A percentile compares a stretch with the other conserved stretches of the same genome.
phyloP scores from a whole-genome alignment of 371 early-diverging fungal genomes.

The Zopfochytrium polystomum region DNA sequence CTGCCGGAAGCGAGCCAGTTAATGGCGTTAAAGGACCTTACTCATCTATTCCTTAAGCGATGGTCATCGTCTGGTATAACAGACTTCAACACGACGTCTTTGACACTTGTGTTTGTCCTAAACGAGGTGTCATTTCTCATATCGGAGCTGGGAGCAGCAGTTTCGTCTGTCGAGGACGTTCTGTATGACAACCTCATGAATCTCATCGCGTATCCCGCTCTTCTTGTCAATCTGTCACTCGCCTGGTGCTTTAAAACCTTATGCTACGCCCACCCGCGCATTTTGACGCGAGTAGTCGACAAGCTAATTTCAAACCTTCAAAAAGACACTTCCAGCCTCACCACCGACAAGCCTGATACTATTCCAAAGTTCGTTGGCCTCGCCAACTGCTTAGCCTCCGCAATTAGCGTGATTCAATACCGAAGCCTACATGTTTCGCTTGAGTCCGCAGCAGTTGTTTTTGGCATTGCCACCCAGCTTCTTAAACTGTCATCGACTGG shows the following conservation, averaged over 20 bases:
- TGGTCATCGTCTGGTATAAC: conserved; percentile 37
- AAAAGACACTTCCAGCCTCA: conserved; percentile 53
- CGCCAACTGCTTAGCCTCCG: conserved; percentile 64
- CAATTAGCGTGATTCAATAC: conserved; percentile 68
- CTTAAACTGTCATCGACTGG: conserved; percentile 52
- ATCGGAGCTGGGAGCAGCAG: conserved; percentile 75
- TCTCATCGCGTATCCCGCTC: conserved; percentile 66
- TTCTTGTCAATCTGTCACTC: conserved; percentile 71
- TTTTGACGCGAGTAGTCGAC: conserved; percentile 60
- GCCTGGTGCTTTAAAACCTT: conserved; percentile 62
- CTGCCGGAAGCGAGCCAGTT: conserved; percentile 81
- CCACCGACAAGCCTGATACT: conserved; percentile 50
- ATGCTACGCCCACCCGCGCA: conserved; percentile 63
- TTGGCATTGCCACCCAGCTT: conserved; percentile 71
- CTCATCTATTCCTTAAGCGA: conserved; percentile 58
- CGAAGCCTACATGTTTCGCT: conserved; percentile 72
- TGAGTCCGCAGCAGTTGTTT: conserved; percentile 70
- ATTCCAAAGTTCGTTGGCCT: conserved; percentile 60
- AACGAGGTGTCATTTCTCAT: conserved; percentile 71
- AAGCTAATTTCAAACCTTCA: conserved; percentile 59
- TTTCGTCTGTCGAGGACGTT: conserved; percentile 65
- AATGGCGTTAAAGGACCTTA: conserved; percentile 63
- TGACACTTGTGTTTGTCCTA: conserved; percentile 63
- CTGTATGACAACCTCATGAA: conserved; percentile 62
- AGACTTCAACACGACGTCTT: conserved; percentile 34